These are phyloP conservation scores for Boletus reticulatus DNA, from an alignment of 768 basidiomycete species.

Conservation along the genomic window DNA sequence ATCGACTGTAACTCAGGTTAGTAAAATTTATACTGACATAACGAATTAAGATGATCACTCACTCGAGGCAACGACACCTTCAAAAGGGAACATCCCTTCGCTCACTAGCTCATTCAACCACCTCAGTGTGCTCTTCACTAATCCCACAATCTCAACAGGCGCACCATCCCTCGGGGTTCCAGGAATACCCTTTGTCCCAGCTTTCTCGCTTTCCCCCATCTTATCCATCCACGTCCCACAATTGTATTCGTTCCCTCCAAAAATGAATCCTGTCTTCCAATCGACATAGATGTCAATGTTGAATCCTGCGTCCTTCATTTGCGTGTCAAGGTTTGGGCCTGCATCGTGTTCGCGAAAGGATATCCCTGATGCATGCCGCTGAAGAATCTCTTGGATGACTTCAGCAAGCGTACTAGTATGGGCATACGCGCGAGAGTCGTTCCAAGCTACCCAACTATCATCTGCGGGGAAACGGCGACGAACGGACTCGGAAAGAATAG, in stretches of 20 bases:
- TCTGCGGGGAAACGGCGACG: constrained; percentile 94
- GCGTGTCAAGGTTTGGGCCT: constrained; percentile 94
- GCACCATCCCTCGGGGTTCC: constrained; percentile 96
- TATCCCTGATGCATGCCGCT: constrained; percentile 91
- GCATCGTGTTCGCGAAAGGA: constrained; percentile 96
- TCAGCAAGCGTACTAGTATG: constrained; percentile 87
- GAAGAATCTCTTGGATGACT: constrained; percentile 93
- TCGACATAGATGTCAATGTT: constrained; percentile 93
- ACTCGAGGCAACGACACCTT: constrained; percentile 83
- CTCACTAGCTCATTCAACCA: constrained; percentile 76
- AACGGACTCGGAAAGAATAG: constrained; percentile 76
- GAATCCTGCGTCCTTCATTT: constrained; percentile 93
- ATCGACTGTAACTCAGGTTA: constrained; percentile 48
- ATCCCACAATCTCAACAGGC: constrained; percentile 91
- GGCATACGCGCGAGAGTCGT: constrained; percentile 80
- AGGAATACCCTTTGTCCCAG: constrained; percentile 93
- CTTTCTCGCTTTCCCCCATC: constrained; percentile 92
- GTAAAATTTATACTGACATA: background rate
- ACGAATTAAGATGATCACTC: constrained; percentile 30
- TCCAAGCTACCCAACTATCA: constrained; percentile 91
- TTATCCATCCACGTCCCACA: constrained; percentile 99
- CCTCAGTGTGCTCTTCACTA: constrained; percentile 88
- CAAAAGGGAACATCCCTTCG: constrained; percentile 78
- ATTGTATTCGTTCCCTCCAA: constrained; percentile 82
- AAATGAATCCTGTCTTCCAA: constrained; percentile 89